Percentiles rank a stretch among this genome's conserved stretches.
phyloP scores from a whole-genome alignment of 306 rosid species.

The Cicer arietinum region DNA sequence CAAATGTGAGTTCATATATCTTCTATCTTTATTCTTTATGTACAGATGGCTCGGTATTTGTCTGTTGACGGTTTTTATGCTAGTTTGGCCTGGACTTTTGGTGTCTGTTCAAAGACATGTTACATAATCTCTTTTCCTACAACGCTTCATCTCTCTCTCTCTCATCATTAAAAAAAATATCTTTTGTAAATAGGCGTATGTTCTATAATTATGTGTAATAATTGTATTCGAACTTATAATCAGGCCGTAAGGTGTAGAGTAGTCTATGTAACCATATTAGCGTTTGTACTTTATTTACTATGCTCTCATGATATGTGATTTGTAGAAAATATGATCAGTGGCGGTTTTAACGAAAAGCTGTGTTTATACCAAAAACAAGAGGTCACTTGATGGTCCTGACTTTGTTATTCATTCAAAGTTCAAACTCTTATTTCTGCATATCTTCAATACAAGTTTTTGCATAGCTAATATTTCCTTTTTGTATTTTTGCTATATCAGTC shows the following conservation, averaged over 20 bases:
- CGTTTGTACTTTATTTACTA: background rate
- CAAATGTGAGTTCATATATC: constrained; percentile 77
- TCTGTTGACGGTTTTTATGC: background rate
- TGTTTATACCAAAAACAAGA: background rate
- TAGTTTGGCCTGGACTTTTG: background rate
- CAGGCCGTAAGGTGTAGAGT: too few species aligned
- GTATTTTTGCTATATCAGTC: constrained; percentile 35
- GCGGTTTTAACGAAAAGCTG: constrained; percentile 2
- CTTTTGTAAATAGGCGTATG: background rate
- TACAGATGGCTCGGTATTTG: constrained; percentile 12
- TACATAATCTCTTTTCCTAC: constrained; percentile 3
- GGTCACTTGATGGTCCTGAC: background rate
- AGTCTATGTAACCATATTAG: too few species aligned
- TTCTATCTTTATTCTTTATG: constrained; percentile 20
- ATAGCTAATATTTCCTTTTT: constrained; percentile 30
- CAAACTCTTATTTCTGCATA: background rate
- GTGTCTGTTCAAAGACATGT: background rate
- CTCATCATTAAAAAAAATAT: background rate
- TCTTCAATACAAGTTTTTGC: background rate
- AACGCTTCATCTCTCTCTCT: constrained; percentile 2
- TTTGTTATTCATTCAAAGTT: background rate
- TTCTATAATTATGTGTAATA: too few species aligned
- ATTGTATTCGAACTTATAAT: too few species aligned
- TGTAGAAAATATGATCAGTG: constrained; percentile 1
- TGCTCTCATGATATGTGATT: constrained; percentile 1